A percentile compares a stretch with the other conserved stretches of the same genome.
phyloP scores from a whole-genome alignment of 2,329 filamentous ascomycete species.

The Chrysoporthe cubensis region DNA sequence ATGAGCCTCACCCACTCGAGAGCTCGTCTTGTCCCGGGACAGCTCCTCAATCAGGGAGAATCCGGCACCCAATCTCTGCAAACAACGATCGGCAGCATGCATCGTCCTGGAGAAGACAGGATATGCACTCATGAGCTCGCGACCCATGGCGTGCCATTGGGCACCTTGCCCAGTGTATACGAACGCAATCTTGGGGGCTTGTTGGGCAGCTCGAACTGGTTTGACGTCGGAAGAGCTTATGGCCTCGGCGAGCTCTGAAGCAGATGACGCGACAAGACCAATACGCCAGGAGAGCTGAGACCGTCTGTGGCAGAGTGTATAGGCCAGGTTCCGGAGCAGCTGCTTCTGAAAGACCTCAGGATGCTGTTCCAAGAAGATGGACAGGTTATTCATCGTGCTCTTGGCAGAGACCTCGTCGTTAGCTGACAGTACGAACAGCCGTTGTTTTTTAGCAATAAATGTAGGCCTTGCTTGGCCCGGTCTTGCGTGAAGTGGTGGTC shows the following conservation, averaged over 20 bases:
- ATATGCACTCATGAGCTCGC: conserved; percentile 37
- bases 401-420: conserved; percentile 14
- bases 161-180: conserved; percentile 46
- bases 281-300: conserved; percentile 18
- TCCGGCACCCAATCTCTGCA: conserved; percentile 37
- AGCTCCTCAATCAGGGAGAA: conserved; percentile 45
- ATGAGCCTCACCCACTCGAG: conserved; percentile 42
- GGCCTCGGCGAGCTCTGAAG: conserved; percentile 8
- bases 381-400: conserved; percentile 1
- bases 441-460: not conserved
- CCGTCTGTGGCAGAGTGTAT: conserved; percentile 18
- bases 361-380: conserved; percentile 22
- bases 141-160: conserved; percentile 28
- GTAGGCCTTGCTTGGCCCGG: conserved; percentile 10
- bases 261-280: not conserved
- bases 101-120: conserved; percentile 33
- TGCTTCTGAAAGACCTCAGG: conserved; percentile 20
- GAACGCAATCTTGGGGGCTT: conserved; percentile 36
- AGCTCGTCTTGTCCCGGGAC: conserved; percentile 39
- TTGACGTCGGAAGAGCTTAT: conserved; percentile 10
- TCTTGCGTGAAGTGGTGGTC: conserved; percentile 4
- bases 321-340: conserved; percentile 20
- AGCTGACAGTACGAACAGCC: conserved; percentile 18
- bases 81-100: conserved; percentile 15
- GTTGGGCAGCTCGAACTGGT: conserved; percentile 32